Percentiles rank a stretch among this genome's conserved stretches.
phyloP scores from a whole-genome alignment of 768 basidiomycete genomes.

The Coprinopsis sp. region DNA sequence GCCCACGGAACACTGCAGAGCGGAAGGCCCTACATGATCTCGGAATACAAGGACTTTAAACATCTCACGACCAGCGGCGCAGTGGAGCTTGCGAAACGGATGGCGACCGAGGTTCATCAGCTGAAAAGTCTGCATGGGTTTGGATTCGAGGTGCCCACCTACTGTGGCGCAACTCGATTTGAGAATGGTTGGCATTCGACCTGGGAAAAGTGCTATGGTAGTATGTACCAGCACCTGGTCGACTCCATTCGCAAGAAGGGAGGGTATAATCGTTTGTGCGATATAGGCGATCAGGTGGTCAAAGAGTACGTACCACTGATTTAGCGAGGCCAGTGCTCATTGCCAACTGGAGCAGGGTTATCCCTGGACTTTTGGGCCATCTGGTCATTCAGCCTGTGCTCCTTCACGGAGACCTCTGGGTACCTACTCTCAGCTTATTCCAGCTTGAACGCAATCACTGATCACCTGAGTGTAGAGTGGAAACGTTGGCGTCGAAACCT shows the following conservation, averaged over 20 bases:
- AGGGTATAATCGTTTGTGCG: conserved; percentile 20
- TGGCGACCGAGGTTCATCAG: conserved; percentile 65
- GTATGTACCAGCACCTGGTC: conserved; percentile 57
- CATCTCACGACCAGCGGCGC: conserved; percentile 44
- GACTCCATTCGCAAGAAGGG: conserved; percentile 47
- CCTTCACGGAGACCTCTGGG: conserved; percentile 81
- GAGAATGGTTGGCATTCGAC: conserved; percentile 68
- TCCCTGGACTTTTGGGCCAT: conserved; percentile 60
- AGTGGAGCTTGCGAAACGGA: conserved; percentile 47
- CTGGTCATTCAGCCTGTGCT: conserved; percentile 62
- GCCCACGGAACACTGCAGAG: conserved; percentile 38
- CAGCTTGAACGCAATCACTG: neutral
- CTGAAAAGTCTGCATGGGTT: conserved; percentile 52
- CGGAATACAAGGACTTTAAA: conserved; percentile 63
- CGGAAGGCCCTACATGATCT: conserved; percentile 61
- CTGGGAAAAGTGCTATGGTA: conserved; percentile 67
- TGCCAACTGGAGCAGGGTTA: conserved; percentile 43
- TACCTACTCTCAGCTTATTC: conserved; percentile 23
- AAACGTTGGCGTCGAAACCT: conserved; percentile 58
- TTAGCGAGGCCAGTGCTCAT: neutral
- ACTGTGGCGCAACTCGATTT: conserved; percentile 67
- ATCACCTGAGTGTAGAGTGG: conserved; percentile 48
- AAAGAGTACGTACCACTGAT: conserved; percentile 32
- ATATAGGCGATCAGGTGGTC: conserved; percentile 14
- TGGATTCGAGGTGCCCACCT: conserved; percentile 72